phyloP scores from a whole-genome alignment of 1,284 basidiomycete species.

The Vanrija sp. region DNA sequence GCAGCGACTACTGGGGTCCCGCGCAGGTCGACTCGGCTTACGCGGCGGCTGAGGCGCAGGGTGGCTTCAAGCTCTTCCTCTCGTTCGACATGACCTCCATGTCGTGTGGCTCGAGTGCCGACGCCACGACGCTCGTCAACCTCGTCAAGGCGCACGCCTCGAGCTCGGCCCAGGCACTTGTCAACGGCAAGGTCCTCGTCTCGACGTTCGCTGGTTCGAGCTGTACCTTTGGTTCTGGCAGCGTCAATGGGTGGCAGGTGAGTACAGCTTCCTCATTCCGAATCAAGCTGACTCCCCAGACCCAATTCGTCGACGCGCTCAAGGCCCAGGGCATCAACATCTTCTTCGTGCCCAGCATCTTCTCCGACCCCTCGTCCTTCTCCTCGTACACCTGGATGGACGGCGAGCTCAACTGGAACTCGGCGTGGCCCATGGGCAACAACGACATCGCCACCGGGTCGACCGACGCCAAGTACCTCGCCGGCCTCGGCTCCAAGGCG shows the following conservation, averaged over 20 bases:
- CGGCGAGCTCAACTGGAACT: constrained; percentile 51
- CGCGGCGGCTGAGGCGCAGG: constrained; percentile 47
- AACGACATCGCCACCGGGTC: constrained; percentile 23
- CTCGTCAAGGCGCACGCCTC: constrained; percentile 59
- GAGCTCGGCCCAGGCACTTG: constrained; percentile 63
- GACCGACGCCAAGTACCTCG: constrained; percentile 30
- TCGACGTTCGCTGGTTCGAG: constrained; percentile 72
- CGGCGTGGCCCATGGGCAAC: constrained; percentile 49
- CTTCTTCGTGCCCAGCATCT: constrained; percentile 47
- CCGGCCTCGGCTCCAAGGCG: constrained; percentile 30
- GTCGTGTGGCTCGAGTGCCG: constrained; percentile 56
- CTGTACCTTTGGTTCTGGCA: constrained; percentile 63
- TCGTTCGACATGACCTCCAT: constrained; percentile 42
- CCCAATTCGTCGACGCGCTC: constrained; percentile 11
- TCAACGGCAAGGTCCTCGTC: constrained; percentile 57
- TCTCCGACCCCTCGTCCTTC: constrained; percentile 35
- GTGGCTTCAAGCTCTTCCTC: constrained; percentile 68
- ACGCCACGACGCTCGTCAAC: constrained; percentile 56
- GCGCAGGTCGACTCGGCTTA: constrained; percentile 63
- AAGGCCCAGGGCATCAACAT: constrained; percentile 18
- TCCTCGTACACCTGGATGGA: constrained; percentile 37
- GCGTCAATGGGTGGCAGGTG: constrained; percentile 21
- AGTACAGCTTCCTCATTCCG: too few relatives aligned
- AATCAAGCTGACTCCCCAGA: constrained; percentile 13
- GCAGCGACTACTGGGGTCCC: constrained; percentile 63